These are phyloP conservation scores for Alternaria ventricosa DNA, from an alignment of 2,329 filamentous ascomycete genomes.

Conservation along the genomic window DNA sequence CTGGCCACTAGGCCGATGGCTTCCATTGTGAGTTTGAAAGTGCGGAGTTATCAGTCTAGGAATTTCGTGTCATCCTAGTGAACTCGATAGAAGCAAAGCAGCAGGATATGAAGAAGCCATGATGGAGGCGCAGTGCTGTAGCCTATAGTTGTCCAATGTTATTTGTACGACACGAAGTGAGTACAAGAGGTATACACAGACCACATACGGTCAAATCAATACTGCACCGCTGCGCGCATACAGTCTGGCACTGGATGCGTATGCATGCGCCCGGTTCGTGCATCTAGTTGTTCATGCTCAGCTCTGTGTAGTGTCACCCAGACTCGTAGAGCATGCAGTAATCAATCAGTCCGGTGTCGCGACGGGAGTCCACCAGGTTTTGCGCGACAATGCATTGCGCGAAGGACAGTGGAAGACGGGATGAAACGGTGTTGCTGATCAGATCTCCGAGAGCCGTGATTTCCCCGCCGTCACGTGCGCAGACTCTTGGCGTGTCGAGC, in stretches of 20 bases:
- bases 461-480: constrained; percentile 17
- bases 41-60: rapidly evolving
- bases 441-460: constrained; percentile 32
- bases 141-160: not conserved
- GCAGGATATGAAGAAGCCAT: not conserved
- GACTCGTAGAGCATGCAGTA: not conserved
- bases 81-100: not conserved
- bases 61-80: too few relatives aligned
- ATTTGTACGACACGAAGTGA: not conserved
- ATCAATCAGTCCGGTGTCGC: not conserved
- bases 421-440: not conserved
- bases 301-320: not conserved
- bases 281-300: not conserved
- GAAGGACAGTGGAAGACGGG: not conserved
- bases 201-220: not conserved
- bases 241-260: not conserved
- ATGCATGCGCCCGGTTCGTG: not conserved
- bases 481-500: constrained; percentile 15
- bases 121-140: not conserved
- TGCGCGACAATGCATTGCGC: not conserved
- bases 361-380: not conserved
- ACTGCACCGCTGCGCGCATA: not conserved
- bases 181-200: not conserved
- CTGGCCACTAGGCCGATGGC: not conserved
- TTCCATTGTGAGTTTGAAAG: not conserved